phyloP scores from a whole-genome alignment of 192 early-diverging fungal species.

The Coemansia sp. region DNA sequence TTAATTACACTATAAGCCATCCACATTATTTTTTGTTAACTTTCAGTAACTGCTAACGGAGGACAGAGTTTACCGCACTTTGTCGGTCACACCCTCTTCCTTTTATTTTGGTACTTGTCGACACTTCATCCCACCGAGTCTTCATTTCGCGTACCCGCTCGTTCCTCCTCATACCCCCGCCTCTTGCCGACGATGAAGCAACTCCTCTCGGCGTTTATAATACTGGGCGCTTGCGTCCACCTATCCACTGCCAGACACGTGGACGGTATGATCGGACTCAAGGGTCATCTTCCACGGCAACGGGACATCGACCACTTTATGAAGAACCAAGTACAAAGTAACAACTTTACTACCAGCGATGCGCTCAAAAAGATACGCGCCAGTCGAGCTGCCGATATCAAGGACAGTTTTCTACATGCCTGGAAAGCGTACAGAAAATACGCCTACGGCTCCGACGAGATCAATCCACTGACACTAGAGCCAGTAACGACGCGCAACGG shows the following conservation, averaged over 20 bases:
- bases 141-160: not conserved
- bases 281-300: slow-evolving; percentile 30
- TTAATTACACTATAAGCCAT: not conserved
- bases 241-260: slow-evolving; percentile 24
- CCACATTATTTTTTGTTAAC: not conserved
- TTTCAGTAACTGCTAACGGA: not conserved
- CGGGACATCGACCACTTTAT: slow-evolving; percentile 38
- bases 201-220: slow-evolving; percentile 18
- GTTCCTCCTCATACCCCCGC: not conserved
- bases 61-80: not conserved
- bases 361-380: slow-evolving; percentile 52
- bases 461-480: slow-evolving; percentile 56
- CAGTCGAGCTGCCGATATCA: slow-evolving; percentile 58
- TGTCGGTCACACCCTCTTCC: not conserved
- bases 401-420: slow-evolving; percentile 63
- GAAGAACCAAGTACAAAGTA: slow-evolving; percentile 35
- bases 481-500: slow-evolving; percentile 57
- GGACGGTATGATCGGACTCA: slow-evolving; percentile 43
- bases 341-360: slow-evolving; percentile 40
- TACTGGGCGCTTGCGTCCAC: slow-evolving; percentile 23
- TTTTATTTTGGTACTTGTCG: not conserved
- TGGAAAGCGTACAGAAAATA: slow-evolving; percentile 79
- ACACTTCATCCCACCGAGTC: slow-evolving; percentile 1
- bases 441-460: slow-evolving; percentile 80
- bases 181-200: slow-evolving; percentile 20